Percentiles rank a stretch among this genome's conserved stretches.
Evolutionary conservation across 148 eudicot species (phyloP).

Genomic region (Suaeda aralocaspica): DNA sequence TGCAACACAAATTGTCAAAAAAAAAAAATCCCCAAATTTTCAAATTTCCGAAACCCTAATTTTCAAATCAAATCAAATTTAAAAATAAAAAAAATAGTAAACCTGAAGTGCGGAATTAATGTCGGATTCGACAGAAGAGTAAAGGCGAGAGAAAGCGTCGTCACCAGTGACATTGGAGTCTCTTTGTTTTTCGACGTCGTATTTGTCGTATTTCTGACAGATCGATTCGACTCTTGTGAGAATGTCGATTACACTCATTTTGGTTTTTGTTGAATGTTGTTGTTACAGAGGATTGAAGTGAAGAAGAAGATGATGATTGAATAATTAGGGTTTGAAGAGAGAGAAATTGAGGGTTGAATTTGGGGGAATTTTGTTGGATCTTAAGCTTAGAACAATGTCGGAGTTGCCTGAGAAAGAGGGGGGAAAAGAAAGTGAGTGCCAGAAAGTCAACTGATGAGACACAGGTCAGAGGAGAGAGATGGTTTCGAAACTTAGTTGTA

Average conservation of each 20-base stretch:
- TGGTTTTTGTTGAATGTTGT: slow-evolving; percentile 12
- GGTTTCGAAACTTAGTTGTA: too few relatives aligned
- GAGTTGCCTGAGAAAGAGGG: too few relatives aligned
- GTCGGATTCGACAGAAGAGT: slow-evolving; percentile 67
- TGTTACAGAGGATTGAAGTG: not conserved
- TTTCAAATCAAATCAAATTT: not conserved
- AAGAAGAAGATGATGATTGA: not conserved
- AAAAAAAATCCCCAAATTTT: too few relatives aligned
- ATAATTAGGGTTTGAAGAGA: too few relatives aligned
- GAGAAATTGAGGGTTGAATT: not conserved
- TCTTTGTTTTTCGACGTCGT: slow-evolving; percentile 75
- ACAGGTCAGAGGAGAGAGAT: too few relatives aligned
- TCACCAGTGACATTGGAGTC: slow-evolving; percentile 74
- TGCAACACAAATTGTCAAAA: slow-evolving; percentile 16
- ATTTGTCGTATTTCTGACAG: slow-evolving; percentile 87
- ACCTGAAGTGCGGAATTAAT: slow-evolving; percentile 80
- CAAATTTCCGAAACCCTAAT: not conserved
- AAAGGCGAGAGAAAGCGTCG: slow-evolving; percentile 92
- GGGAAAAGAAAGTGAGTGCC: too few relatives aligned
- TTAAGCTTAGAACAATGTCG: too few relatives aligned
- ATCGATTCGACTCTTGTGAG: slow-evolving; percentile 82
- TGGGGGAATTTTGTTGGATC: too few relatives aligned
- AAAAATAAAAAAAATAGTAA: not conserved
- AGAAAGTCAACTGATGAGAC: too few relatives aligned
- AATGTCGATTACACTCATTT: slow-evolving; percentile 75